Conservation (phyloP, 1,284 basidiomycete genomes). For the Rhizoctonia solani region DNA sequence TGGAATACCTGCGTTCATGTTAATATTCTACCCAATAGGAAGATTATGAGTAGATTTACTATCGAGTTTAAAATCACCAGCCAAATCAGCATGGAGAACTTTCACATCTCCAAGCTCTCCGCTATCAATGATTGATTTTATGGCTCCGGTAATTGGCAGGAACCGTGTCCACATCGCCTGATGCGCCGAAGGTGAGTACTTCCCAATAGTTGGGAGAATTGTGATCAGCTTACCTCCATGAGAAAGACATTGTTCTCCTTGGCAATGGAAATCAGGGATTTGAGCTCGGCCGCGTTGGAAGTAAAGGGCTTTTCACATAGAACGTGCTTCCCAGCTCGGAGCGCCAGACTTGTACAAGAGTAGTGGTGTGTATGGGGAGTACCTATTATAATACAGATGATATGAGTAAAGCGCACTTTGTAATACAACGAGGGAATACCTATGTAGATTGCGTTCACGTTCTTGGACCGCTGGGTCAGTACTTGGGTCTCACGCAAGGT, state of each 20-base stretch:
- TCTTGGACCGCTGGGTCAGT: too few relatives aligned
- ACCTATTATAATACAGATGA: conserved; percentile 49
- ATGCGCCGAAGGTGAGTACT: not conserved
- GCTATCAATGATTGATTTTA: conserved; percentile 60
- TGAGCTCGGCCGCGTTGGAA: conserved; percentile 60
- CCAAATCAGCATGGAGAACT: conserved; percentile 56
- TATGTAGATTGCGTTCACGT: conserved; percentile 81
- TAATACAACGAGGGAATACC: conserved; percentile 49
- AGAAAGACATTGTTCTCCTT: conserved; percentile 79
- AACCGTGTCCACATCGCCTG: conserved; percentile 48
- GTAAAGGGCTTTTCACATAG: conserved; percentile 87
- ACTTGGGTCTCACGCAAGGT: too few relatives aligned
- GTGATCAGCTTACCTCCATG: conserved; percentile 65
- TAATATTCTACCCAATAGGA: not conserved
- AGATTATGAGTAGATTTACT: conserved; percentile 1
- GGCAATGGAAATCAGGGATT: conserved; percentile 49
- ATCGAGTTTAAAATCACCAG: conserved; percentile 66
- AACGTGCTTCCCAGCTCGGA: conserved; percentile 82
- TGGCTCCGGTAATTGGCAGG: conserved; percentile 66
- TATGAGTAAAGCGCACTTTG: not conserved
- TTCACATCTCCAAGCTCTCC: conserved; percentile 66
- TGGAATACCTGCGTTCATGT: conserved; percentile 56
- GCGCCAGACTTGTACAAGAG: conserved; percentile 72
- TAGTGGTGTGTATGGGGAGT: conserved; percentile 90
- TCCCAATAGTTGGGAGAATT: not conserved